phyloP scores from a whole-genome alignment of 306 rosid species.

The Vigna radiata region DNA sequence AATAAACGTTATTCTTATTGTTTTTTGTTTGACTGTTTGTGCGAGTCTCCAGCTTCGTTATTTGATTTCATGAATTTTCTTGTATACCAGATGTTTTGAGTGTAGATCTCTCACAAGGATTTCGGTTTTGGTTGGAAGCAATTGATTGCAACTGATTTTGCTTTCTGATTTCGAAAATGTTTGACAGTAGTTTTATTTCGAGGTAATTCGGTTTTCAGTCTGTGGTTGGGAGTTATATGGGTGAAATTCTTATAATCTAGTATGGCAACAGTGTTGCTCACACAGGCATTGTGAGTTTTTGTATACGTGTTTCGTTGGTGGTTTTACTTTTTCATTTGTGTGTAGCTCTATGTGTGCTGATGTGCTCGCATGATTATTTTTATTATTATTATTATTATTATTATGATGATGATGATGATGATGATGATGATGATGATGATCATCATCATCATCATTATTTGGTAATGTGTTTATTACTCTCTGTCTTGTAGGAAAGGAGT shows the following conservation, averaged over 20 bases:
- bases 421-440: no score
- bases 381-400: no score
- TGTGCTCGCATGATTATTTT: not conserved
- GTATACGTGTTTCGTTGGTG: not conserved
- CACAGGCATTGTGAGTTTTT: constrained; percentile 30
- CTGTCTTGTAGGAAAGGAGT: constrained; percentile 64
- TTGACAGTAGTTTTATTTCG: not conserved
- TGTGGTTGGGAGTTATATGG: not conserved
- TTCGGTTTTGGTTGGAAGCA: not conserved
- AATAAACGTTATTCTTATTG: not conserved
- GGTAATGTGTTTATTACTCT: constrained; percentile 37
- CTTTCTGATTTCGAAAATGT: constrained; percentile 27
- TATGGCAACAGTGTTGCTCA: not conserved
- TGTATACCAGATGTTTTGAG: constrained; percentile 8
- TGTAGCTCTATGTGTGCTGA: not conserved
- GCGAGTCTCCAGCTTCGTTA: not conserved
- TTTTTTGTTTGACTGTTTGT: not conserved
- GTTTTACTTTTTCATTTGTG: no score
- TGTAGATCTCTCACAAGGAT: constrained; percentile 21
- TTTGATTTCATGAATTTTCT: constrained; percentile 25
- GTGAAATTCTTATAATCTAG: not conserved
- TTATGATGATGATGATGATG: no score
- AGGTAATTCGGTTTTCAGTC: not conserved
- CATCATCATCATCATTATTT: not conserved
- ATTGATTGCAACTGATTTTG: constrained; percentile 19